phyloP scores from a whole-genome alignment of 768 basidiomycete species.

The Lanmaoa rubissima region DNA sequence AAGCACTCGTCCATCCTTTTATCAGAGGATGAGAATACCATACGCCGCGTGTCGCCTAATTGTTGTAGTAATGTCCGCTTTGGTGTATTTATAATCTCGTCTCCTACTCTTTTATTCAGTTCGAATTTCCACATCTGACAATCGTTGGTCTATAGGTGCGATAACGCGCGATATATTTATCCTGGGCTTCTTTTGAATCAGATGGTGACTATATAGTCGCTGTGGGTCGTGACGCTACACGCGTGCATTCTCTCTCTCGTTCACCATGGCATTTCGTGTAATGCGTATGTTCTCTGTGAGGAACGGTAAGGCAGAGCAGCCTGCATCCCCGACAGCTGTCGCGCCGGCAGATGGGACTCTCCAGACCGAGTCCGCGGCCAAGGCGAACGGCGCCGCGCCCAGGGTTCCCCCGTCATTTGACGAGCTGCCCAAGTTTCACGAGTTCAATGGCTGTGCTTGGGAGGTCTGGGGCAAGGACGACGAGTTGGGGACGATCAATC shows the following conservation, averaged over 20 bases:
- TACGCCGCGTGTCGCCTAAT: slow-evolving; percentile 14
- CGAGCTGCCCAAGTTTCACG: slow-evolving; percentile 43
- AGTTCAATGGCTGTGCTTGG: slow-evolving; percentile 63
- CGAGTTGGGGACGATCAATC: slow-evolving; percentile 64
- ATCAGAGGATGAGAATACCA: slow-evolving; percentile 51
- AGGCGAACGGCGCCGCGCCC: slow-evolving; percentile 9
- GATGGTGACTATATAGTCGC: slow-evolving; percentile 1
- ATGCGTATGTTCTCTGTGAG: slow-evolving; percentile 17
- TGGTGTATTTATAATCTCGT: slow-evolving; percentile 26
- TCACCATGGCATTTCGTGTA: slow-evolving; percentile 14
- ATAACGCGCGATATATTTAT: neutral
- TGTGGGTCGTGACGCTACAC: neutral
- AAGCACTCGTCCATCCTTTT: slow-evolving; percentile 86
- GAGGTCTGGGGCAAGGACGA: slow-evolving; percentile 64
- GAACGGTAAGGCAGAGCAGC: slow-evolving; percentile 8
- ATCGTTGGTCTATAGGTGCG: slow-evolving; percentile 7
- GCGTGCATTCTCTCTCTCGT: neutral
- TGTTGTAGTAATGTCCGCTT: slow-evolving; percentile 11
- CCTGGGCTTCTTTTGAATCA: too few relatives aligned
- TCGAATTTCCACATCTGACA: slow-evolving; percentile 11
- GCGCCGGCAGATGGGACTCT: neutral
- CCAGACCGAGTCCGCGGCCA: neutral
- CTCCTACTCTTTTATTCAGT: slow-evolving; percentile 4
- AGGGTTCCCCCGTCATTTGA: slow-evolving; percentile 45
- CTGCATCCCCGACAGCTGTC: neutral